Base-by-base conservation (phyloP, 202 grass and related monocot species). In the Zizania palustris region DNA sequence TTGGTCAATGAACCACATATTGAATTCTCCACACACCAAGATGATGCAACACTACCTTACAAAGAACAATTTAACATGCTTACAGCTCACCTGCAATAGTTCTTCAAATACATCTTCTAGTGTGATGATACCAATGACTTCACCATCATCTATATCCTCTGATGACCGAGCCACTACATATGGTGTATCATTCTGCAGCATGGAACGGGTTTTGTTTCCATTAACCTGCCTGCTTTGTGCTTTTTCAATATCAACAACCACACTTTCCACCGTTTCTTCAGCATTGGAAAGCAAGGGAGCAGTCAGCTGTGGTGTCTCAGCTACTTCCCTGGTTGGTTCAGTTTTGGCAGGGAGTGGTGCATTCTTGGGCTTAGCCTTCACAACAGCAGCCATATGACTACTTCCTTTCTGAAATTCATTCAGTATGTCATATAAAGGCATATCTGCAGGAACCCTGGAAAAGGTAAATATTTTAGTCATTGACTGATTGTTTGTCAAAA, bases 321-420 rank as follows among this genome's bases (percentile, higher is more conserved):
- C 15, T 67, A 9, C 74, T 62, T 85, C 77, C 62, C 67, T 80
- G 42, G 67, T 83, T 83, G 72, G 57, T 75, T 85, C 78, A 68
- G 64, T 77, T 81, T 74, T 89, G 18, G 92, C 84, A 59, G 33
- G 9, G 20, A 6, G 35, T 73, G 63, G 74, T 20, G 59, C 15
- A 61, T 38, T 82, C 71, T 90, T 90, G 34, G 77, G 78, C 83
- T 87, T 96, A 67, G 77, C 63, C 88, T 85, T 92, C 79, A 99
- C 96, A 81, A 99, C 92, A 79, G 96, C 96, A 81, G 96, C 96
- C 96, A 99, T 99, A 69, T 99, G 96, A 64, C 96, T 99, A 87
- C 96, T 99, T 87, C 96, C 96, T 76, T 99, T 99, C 83, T 99
- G 96, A 77, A 99, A 99, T 69, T 99, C 96, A 18, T 99, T 99